phyloP scores from a whole-genome alignment of 2,329 filamentous ascomycete species.

The Parastagonospora nodorum region DNA sequence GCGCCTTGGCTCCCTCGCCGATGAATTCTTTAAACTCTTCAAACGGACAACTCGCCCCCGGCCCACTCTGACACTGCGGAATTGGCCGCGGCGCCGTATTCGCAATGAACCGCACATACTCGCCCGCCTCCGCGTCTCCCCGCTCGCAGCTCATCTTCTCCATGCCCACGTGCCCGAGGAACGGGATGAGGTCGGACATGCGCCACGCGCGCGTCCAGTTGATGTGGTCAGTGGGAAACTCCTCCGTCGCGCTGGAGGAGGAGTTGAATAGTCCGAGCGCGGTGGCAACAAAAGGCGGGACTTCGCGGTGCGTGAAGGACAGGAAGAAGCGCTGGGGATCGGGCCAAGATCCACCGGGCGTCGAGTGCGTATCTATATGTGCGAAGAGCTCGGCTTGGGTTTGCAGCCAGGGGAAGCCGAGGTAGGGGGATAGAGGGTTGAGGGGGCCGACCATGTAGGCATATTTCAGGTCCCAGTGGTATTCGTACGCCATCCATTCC shows the following conservation, averaged over 20 bases:
- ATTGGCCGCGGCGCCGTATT: conserved; percentile 57
- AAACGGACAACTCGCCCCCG: conserved; percentile 55
- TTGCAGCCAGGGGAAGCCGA: conserved; percentile 70
- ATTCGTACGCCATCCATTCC: conserved; percentile 69
- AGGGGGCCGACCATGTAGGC: conserved; percentile 70
- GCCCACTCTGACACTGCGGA: conserved; percentile 54
- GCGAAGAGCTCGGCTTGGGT: conserved; percentile 54
- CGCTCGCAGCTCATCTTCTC: conserved; percentile 65
- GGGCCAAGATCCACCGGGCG: conserved; percentile 46
- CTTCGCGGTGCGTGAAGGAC: conserved; percentile 70
- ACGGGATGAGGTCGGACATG: conserved; percentile 66
- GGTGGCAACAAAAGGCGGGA: conserved; percentile 68
- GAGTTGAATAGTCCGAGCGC: conserved; percentile 73
- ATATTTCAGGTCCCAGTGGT: conserved; percentile 65
- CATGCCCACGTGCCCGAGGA: conserved; percentile 68
- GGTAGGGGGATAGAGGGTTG: conserved; percentile 58
- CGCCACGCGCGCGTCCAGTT: conserved; percentile 69
- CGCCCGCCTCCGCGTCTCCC: conserved; percentile 44
- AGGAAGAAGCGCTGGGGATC: conserved; percentile 64
- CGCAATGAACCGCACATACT: conserved; percentile 57
- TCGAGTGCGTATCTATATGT: conserved; percentile 40
- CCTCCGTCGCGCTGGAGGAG: conserved; percentile 67
- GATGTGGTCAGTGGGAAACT: conserved; percentile 58
- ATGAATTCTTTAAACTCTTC: conserved; percentile 52
- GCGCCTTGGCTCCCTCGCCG: conserved; percentile 43